A percentile compares a stretch with the other conserved stretches of the same genome.
phyloP scores from a whole-genome alignment of 805 yeast genomes.

The Teunomyces aglyptinius region DNA sequence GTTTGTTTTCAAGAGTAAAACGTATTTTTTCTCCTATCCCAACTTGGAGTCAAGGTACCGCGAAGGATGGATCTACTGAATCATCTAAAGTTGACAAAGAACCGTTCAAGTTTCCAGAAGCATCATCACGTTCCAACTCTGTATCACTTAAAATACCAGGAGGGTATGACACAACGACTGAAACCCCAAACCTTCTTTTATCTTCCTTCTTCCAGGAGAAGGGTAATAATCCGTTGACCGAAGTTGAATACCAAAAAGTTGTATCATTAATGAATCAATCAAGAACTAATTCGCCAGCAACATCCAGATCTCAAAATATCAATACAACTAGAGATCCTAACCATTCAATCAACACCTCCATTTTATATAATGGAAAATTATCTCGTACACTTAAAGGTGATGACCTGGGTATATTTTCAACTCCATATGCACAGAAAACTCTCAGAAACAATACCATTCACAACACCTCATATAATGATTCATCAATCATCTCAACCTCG shows the following conservation, averaged over 20 bases:
- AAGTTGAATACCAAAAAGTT: slow-evolving; percentile 81
- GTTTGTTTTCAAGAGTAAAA: slow-evolving; percentile 28
- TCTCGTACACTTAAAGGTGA: background rate
- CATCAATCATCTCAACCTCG: slow-evolving; percentile 25
- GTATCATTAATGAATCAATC: slow-evolving; percentile 45
- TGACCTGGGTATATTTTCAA: slow-evolving; percentile 12
- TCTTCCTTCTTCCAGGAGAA: slow-evolving; percentile 70
- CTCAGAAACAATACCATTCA: slow-evolving; percentile 24
- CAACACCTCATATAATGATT: slow-evolving; percentile 15
- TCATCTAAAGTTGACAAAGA: background rate
- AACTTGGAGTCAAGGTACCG: background rate
- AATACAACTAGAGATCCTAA: background rate
- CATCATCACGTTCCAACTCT: slow-evolving; percentile 8
- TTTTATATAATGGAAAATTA: background rate
- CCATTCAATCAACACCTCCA: background rate
- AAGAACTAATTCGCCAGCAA: background rate
- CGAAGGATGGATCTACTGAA: slow-evolving; percentile 1
- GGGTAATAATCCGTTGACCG: slow-evolving; percentile 72
- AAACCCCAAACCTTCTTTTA: slow-evolving; percentile 50
- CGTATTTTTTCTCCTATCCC: slow-evolving; percentile 18
- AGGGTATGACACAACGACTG: slow-evolving; percentile 10
- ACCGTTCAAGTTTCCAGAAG: slow-evolving; percentile 10
- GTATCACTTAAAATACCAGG: slow-evolving; percentile 9
- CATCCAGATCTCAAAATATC: background rate
- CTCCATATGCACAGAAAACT: slow-evolving; percentile 29